Percentiles rank a stretch among this genome's conserved stretches.
These are phyloP conservation scores for Dentipellis fragilis DNA, from an alignment of 768 basidiomycete species.

Conservation along the genomic window DNA sequence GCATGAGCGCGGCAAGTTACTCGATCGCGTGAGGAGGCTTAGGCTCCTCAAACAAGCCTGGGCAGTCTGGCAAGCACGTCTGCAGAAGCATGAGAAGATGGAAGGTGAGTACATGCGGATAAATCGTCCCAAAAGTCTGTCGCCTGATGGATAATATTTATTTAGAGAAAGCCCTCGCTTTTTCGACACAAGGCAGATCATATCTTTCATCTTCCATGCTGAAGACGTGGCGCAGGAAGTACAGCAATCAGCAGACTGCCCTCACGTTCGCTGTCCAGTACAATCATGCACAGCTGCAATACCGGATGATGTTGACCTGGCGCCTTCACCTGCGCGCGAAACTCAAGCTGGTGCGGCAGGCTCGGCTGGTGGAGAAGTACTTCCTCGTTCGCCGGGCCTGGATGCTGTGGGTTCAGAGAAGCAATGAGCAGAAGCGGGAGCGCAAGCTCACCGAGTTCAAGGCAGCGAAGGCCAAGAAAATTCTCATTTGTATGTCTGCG, in stretches of 20 bases:
- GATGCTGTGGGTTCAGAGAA: slow-evolving; percentile 36
- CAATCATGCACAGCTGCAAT: slow-evolving; percentile 30
- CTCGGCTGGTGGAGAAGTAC: slow-evolving; percentile 41
- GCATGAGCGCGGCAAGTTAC: slow-evolving; percentile 47
- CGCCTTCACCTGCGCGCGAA: slow-evolving; percentile 40
- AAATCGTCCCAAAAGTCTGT: background rate
- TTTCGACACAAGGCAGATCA: slow-evolving; percentile 35
- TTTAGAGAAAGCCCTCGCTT: slow-evolving; percentile 41
- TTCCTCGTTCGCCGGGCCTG: slow-evolving; percentile 39
- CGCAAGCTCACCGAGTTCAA: slow-evolving; percentile 36
- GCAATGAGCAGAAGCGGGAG: slow-evolving; percentile 35
- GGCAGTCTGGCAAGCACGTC: slow-evolving; percentile 38
- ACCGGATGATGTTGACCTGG: slow-evolving; percentile 42
- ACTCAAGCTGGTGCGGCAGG: slow-evolving; percentile 41
- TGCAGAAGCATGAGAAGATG: slow-evolving; percentile 28
- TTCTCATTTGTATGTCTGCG: slow-evolving; percentile 24
- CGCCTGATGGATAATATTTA: background rate
- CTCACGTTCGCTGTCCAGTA: slow-evolving; percentile 39
- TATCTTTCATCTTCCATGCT: slow-evolving; percentile 26
- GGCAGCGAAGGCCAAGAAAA: slow-evolving; percentile 23
- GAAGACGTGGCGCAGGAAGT: slow-evolving; percentile 35
- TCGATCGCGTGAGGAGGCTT: slow-evolving; percentile 40
- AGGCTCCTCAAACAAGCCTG: slow-evolving; percentile 38
- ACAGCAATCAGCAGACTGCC: slow-evolving; percentile 36
- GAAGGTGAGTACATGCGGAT: slow-evolving; percentile 30